A percentile compares a stretch with the other conserved stretches of the same genome.
Conservation (phyloP, 176 grass and related monocot species). For the Chrysopogon serrulatus region DNA sequence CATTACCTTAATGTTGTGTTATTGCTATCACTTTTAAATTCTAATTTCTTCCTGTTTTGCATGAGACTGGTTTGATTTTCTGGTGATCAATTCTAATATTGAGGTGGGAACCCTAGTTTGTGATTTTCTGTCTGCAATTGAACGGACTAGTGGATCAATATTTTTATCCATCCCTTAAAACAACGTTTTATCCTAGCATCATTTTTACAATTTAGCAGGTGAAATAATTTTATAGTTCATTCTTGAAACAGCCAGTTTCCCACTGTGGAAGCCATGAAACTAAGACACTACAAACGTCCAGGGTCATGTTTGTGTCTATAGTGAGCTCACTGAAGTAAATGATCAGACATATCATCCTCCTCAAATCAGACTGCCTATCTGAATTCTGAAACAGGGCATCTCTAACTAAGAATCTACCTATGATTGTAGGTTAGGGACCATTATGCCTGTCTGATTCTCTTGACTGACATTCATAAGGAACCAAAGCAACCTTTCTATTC, state of each 20-base stretch:
- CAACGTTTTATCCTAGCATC: not conserved
- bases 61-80: not conserved
- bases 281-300: not conserved
- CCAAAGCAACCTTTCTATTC: not conserved
- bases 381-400: not conserved
- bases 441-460: not conserved
- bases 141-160: not conserved
- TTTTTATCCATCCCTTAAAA: not conserved
- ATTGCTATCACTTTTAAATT: not conserved
- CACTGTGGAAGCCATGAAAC: not conserved
- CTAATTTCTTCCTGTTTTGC: not conserved
- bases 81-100: not conserved
- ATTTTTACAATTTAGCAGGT: not conserved
- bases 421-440: not conserved
- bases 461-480: not conserved
- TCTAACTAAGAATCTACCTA: not conserved
- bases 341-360: not conserved
- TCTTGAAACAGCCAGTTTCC: not conserved
- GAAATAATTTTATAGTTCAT: not conserved
- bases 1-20: not conserved
- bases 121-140: not conserved
- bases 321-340: not conserved
- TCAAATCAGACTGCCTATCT: not conserved
- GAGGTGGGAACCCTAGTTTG: not conserved
- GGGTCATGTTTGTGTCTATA: not conserved